Conservation (phyloP, 2,329 filamentous ascomycete genomes). For the Claviceps sp. region DNA sequence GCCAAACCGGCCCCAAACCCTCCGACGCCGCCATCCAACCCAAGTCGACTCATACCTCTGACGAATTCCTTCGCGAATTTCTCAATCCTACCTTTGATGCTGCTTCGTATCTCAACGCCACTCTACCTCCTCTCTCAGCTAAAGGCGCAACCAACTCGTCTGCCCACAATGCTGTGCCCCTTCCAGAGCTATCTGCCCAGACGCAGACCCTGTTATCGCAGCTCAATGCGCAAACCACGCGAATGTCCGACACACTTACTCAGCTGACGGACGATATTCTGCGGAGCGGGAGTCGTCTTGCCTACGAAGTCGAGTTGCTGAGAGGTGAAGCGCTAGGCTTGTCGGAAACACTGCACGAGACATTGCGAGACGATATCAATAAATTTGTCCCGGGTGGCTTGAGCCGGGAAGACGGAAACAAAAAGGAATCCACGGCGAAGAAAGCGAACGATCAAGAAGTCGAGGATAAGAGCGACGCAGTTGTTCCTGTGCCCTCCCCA, state of each 20-base stretch:
- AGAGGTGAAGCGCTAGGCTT: conserved; percentile 79
- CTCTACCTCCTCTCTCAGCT: conserved; percentile 54
- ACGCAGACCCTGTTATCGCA: conserved; percentile 77
- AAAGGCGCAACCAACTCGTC: conserved; percentile 16
- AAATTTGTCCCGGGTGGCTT: conserved; percentile 52
- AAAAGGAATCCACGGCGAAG: conserved; percentile 8
- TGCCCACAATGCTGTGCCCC: conserved; percentile 33
- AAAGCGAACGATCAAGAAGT: conserved; percentile 6
- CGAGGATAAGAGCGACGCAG: conserved; percentile 13
- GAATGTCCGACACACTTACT: conserved; percentile 68
- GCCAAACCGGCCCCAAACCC: conserved; percentile 26
- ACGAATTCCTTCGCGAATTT: conserved; percentile 63
- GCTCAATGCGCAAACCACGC: conserved; percentile 76
- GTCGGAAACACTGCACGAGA: conserved; percentile 63
- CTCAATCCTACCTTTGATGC: conserved; percentile 67
- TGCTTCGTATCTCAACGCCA: conserved; percentile 70
- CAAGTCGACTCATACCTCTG: conserved; percentile 51
- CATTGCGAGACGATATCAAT: conserved; percentile 55
- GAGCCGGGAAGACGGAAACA: conserved; percentile 16
- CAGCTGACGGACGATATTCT: conserved; percentile 91
- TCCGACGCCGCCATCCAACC: conserved; percentile 27
- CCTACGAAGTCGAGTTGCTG: conserved; percentile 88
- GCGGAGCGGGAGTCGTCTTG: conserved; percentile 71
- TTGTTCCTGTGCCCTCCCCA: conserved; percentile 5
- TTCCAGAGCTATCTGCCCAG: conserved; percentile 67